Conservation (phyloP, 1,139 yeast species). For the Lodderomyces parapsilosis region DNA sequence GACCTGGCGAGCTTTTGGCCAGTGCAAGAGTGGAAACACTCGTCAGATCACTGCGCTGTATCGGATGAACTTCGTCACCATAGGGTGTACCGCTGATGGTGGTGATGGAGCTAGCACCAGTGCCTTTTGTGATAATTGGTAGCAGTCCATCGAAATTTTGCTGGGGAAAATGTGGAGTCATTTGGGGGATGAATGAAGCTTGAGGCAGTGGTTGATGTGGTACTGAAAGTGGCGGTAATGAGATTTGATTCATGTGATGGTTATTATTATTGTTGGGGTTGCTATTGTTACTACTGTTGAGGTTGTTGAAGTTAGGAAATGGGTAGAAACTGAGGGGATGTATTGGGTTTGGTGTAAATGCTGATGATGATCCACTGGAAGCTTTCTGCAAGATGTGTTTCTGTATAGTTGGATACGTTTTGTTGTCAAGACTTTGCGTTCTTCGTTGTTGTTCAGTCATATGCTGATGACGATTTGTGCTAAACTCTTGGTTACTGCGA, state of each 20-base stretch:
- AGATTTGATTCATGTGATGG: slow-evolving; percentile 4
- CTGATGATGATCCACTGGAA: slow-evolving; percentile 12
- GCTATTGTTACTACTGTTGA: too few relatives aligned
- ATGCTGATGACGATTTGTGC: slow-evolving; percentile 3
- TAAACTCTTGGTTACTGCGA: background rate
- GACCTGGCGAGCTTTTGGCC: background rate
- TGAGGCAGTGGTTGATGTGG: slow-evolving; percentile 4
- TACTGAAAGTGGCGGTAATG: slow-evolving; percentile 3
- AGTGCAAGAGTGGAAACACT: background rate
- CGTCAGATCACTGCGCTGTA: slow-evolving; percentile 1
- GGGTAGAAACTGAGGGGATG: slow-evolving; percentile 5
- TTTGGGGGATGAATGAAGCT: background rate
- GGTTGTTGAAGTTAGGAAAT: slow-evolving; percentile 1
- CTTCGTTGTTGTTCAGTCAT: slow-evolving; percentile 14
- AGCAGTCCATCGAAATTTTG: background rate
- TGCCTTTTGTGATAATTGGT: background rate
- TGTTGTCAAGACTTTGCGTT: background rate
- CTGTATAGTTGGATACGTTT: background rate
- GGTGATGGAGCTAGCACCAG: too few relatives aligned
- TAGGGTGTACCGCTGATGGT: background rate
- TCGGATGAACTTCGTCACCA: background rate
- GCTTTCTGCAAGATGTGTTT: background rate
- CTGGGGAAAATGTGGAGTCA: background rate
- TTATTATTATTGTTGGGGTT: background rate
- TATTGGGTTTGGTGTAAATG: slow-evolving; percentile 15